Conservation (phyloP, 768 basidiomycete genomes). For the Lepiota venenata region DNA sequence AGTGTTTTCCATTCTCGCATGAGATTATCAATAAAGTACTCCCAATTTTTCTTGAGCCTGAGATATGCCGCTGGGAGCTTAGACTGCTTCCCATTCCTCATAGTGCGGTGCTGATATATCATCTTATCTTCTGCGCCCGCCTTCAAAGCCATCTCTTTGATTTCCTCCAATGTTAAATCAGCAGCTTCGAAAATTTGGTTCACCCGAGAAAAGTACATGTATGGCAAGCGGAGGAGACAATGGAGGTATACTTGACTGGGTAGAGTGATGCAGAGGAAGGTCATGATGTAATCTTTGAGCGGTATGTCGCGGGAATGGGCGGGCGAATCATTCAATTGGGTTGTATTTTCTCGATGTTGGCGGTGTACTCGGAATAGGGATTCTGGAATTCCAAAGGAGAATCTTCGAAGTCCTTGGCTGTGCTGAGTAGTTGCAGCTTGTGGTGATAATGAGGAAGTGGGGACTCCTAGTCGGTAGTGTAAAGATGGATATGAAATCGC, state of each 20-base stretch:
- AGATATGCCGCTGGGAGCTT: conserved; percentile 16
- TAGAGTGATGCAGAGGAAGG: conserved; percentile 25
- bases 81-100: not conserved
- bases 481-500: too few species aligned
- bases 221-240: conserved; percentile 53
- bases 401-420: too few species aligned
- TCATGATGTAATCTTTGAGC: not conserved
- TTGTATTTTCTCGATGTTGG: not conserved
- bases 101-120: conserved; percentile 3
- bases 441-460: too few species aligned
- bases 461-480: too few species aligned
- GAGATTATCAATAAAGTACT: conserved; percentile 13
- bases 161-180: conserved; percentile 53
- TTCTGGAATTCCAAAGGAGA: too few species aligned
- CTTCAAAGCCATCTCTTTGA: conserved; percentile 41
- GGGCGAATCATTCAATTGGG: not conserved
- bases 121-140: conserved; percentile 14
- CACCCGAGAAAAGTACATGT: conserved; percentile 65
- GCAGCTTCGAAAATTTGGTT: conserved; percentile 63
- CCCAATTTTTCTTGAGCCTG: conserved; percentile 16
- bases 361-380: not conserved
- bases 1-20: conserved; percentile 15
- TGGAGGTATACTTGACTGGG: conserved; percentile 29
- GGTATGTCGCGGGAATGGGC: not conserved
- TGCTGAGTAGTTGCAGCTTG: too few species aligned